A percentile compares a stretch with the other conserved stretches of the same genome.
Conservation (phyloP, 768 basidiomycete genomes). For the Mycena polygramma region DNA sequence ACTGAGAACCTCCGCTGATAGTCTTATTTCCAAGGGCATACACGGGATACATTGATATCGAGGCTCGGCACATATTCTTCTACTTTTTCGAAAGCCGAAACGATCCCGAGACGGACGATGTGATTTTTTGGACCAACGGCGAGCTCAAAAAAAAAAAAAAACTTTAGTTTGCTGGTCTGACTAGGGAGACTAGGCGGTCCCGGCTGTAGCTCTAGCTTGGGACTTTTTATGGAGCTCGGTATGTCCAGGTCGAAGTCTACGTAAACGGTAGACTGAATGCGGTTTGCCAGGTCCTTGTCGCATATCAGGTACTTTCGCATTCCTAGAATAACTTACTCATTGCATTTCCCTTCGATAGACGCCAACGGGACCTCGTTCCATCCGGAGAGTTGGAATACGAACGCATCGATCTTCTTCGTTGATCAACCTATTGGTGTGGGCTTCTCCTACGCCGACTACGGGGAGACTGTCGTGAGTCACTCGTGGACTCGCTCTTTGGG, state of each 20-base stretch:
- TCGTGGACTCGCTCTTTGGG: neutral
- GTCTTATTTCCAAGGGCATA: slow-evolving; percentile 55
- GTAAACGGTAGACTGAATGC: neutral
- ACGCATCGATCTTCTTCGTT: slow-evolving; percentile 74
- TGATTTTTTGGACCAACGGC: slow-evolving; percentile 70
- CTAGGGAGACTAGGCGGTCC: slow-evolving; percentile 47
- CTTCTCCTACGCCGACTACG: slow-evolving; percentile 75
- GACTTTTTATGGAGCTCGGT: slow-evolving; percentile 82
- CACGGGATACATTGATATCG: slow-evolving; percentile 77
- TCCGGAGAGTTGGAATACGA: slow-evolving; percentile 75
- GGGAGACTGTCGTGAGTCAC: slow-evolving; percentile 60
- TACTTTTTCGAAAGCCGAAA: slow-evolving; percentile 83
- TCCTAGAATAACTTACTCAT: neutral
- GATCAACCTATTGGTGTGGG: slow-evolving; percentile 75
- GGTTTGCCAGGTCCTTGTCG: slow-evolving; percentile 71
- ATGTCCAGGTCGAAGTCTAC: neutral
- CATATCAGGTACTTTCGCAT: slow-evolving; percentile 47
- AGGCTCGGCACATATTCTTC: slow-evolving; percentile 76
- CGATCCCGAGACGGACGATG: slow-evolving; percentile 70
- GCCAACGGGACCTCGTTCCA: slow-evolving; percentile 65
- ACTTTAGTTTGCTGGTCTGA: neutral
- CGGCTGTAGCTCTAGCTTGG: slow-evolving; percentile 62
- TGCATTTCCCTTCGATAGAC: slow-evolving; percentile 33
- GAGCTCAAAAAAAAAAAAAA: slow-evolving; percentile 42
- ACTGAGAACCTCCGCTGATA: neutral